Percentiles rank a stretch among this genome's conserved stretches.
Conservation (phyloP, 176 grass and related monocot species). For the Carex cristatella region DNA sequence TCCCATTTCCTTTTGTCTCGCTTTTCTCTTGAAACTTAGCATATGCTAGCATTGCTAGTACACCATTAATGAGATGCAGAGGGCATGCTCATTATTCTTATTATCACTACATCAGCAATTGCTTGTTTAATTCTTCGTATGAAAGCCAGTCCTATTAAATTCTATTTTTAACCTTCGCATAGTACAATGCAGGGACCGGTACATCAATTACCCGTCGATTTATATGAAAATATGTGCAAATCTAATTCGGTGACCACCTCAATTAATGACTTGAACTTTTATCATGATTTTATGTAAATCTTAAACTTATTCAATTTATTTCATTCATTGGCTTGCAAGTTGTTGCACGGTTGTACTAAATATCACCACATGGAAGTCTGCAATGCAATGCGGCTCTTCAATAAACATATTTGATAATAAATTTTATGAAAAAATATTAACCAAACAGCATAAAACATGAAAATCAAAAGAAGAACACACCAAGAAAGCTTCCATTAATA, state of each 20-base stretch:
- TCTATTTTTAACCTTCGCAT: background rate
- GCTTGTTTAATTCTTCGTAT: background rate
- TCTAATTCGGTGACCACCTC: background rate
- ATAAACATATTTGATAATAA: background rate
- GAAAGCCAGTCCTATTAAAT: background rate
- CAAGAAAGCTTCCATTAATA: too few relatives aligned
- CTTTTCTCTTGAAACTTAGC: conserved; percentile 1
- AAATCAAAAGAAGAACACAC: background rate
- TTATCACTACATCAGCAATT: background rate
- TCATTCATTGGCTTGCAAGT: background rate
- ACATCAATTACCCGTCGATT: background rate
- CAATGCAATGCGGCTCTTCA: background rate
- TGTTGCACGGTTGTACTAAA: background rate
- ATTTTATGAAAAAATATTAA: background rate
- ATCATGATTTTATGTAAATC: background rate
- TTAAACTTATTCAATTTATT: background rate
- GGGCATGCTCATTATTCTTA: background rate
- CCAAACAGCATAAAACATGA: background rate
- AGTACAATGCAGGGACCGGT: background rate
- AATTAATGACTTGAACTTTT: background rate
- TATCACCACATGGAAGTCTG: background rate
- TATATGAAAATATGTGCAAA: background rate
- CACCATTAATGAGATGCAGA: background rate
- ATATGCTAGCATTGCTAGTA: background rate
- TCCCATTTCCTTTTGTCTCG: background rate